These are phyloP conservation scores for Aquilaria agallochum DNA, from an alignment of 441 rosid genomes.

Conservation along the genomic window DNA sequence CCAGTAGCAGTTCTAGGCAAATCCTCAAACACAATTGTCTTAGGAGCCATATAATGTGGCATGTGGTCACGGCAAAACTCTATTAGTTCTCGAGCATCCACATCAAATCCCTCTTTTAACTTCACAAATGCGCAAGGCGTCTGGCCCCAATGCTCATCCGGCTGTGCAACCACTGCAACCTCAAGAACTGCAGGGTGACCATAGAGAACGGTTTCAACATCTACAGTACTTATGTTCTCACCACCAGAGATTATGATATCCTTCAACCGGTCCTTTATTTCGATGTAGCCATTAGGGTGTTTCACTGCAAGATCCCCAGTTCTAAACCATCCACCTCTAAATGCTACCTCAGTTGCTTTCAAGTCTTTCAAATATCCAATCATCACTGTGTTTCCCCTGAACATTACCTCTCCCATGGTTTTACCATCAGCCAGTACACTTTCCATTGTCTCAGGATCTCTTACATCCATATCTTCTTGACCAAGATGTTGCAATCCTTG, in stretches of 20 bases:
- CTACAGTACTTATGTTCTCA: slow-evolving; percentile 23
- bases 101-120: slow-evolving; percentile 42
- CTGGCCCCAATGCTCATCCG: slow-evolving; percentile 77
- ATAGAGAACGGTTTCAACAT: slow-evolving; percentile 31
- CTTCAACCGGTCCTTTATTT: slow-evolving; percentile 23
- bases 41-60: slow-evolving; percentile 81
- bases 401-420: slow-evolving; percentile 22
- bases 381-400: slow-evolving; percentile 23
- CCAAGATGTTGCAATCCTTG: slow-evolving; percentile 6
- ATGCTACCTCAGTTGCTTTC: neutral
- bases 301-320: slow-evolving; percentile 22
- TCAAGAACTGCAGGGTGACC: slow-evolving; percentile 54
- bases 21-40: slow-evolving; percentile 51
- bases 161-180: slow-evolving; percentile 66
- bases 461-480: slow-evolving; percentile 16
- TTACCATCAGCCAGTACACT: slow-evolving; percentile 19
- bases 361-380: slow-evolving; percentile 21
- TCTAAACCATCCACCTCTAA: slow-evolving; percentile 9
- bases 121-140: slow-evolving; percentile 78
- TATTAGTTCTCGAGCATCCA: slow-evolving; percentile 43
- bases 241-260: slow-evolving; percentile 11
- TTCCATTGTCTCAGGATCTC: slow-evolving; percentile 10
- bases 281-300: slow-evolving; percentile 24
- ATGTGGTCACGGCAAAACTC: slow-evolving; percentile 45
- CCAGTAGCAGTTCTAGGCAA: slow-evolving; percentile 81